A percentile compares a stretch with the other conserved stretches of the same genome.
Conservation (phyloP, 345 rosid species). For the Eucalyptus albens region DNA sequence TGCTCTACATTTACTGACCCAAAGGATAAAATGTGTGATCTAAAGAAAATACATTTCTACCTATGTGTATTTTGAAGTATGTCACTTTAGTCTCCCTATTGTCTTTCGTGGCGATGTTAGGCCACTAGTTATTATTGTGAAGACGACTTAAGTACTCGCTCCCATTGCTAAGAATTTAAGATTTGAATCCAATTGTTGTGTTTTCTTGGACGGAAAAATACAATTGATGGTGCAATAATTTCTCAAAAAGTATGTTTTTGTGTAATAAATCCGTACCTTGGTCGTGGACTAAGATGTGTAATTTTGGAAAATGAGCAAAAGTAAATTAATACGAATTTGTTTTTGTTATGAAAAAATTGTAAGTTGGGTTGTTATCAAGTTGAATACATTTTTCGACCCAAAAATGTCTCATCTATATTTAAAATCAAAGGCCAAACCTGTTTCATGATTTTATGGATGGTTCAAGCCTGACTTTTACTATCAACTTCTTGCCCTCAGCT, state of each 20-base stretch:
- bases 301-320: too few relatives aligned
- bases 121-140: too few relatives aligned
- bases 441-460: not conserved
- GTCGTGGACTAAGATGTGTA: too few relatives aligned
- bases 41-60: too few relatives aligned
- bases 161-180: not conserved
- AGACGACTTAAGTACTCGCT: not conserved
- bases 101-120: too few relatives aligned
- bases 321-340: too few relatives aligned
- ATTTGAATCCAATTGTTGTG: too few relatives aligned
- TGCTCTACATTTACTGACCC: not conserved
- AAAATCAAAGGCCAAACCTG: not conserved
- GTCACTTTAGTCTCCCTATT: too few relatives aligned
- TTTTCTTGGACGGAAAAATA: not conserved
- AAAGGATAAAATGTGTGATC: not conserved
- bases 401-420: too few relatives aligned
- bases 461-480: too few relatives aligned
- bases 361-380: not conserved
- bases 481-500: not conserved
- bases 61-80: not conserved
- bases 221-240: too few relatives aligned
- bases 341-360: not conserved
- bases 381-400: not conserved
- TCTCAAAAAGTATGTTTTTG: too few relatives aligned
- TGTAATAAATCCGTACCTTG: not conserved